These are phyloP conservation scores for Francoa sonchifolia DNA, from an alignment of 441 rosid genomes.

Conservation along the genomic window DNA sequence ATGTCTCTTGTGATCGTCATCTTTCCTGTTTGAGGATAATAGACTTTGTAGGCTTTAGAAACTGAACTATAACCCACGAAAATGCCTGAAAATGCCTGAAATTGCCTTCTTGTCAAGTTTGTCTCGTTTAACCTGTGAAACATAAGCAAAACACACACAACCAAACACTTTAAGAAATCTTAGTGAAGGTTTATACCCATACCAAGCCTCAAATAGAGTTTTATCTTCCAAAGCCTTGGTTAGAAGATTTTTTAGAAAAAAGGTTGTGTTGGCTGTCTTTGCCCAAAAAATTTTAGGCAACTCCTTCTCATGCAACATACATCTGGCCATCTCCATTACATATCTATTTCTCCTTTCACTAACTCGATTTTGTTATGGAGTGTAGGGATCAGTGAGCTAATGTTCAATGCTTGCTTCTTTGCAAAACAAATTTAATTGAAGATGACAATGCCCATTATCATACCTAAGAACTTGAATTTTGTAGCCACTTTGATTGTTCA, in stretches of 20 bases:
- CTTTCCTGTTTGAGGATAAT: neutral
- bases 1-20: slow-evolving; percentile 1
- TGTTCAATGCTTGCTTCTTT: slow-evolving; percentile 7
- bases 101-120: slow-evolving; percentile 3
- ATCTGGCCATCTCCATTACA: slow-evolving; percentile 12
- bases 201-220: slow-evolving; percentile 8
- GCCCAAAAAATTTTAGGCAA: slow-evolving; percentile 2
- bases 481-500: slow-evolving; percentile 6
- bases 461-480: slow-evolving; percentile 5
- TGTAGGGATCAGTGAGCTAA: slow-evolving; percentile 11
- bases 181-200: slow-evolving; percentile 3
- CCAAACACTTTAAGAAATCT: neutral
- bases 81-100: neutral
- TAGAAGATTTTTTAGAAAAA: neutral
- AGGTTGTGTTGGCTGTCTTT: slow-evolving; percentile 1
- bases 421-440: slow-evolving; percentile 1
- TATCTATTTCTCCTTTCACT: slow-evolving; percentile 5
- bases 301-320: neutral
- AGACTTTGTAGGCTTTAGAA: slow-evolving; percentile 5
- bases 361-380: slow-evolving; percentile 15
- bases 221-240: slow-evolving; percentile 2
- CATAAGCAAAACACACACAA: slow-evolving; percentile 5
- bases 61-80: slow-evolving; percentile 3
- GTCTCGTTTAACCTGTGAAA: neutral
- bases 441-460: slow-evolving; percentile 11